Conservation (phyloP, 2,329 filamentous ascomycete genomes). For the Penicillium sp. region DNA sequence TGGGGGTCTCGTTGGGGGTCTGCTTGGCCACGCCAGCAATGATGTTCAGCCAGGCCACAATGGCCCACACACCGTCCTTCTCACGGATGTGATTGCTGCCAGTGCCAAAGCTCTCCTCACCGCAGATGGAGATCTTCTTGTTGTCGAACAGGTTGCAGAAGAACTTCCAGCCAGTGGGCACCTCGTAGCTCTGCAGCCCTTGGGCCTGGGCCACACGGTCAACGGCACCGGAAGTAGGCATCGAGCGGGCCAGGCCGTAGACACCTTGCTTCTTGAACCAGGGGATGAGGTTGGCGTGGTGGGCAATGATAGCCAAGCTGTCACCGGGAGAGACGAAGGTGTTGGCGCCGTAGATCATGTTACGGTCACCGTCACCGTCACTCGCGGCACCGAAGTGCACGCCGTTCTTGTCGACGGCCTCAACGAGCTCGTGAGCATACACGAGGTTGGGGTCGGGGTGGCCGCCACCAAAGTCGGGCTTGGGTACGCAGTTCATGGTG, state of each 20-base stretch:
- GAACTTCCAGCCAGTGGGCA: slow-evolving; percentile 98
- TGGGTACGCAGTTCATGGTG: slow-evolving; percentile 87
- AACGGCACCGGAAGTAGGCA: slow-evolving; percentile 94
- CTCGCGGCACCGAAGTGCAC: slow-evolving; percentile 96
- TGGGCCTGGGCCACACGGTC: slow-evolving; percentile 95
- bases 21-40: slow-evolving; percentile 87
- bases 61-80: slow-evolving; percentile 97
- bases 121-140: slow-evolving; percentile 95
- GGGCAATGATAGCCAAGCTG: slow-evolving; percentile 94
- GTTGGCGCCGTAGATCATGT: slow-evolving; percentile 99
- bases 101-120: slow-evolving; percentile 96
- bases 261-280: slow-evolving; percentile 98
- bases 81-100: slow-evolving; percentile 98
- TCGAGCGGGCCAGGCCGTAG: slow-evolving; percentile 89
- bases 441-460: slow-evolving; percentile 98
- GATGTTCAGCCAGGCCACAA: slow-evolving; percentile 98
- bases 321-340: slow-evolving; percentile 96
- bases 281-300: slow-evolving; percentile 91
- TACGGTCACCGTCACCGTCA: slow-evolving; percentile 95
- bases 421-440: slow-evolving; percentile 90
- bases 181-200: slow-evolving; percentile 86
- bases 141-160: slow-evolving; percentile 95
- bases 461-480: slow-evolving; percentile 91
- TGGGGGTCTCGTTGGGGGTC: slow-evolving; percentile 72
- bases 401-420: slow-evolving; percentile 81